These are phyloP conservation scores for Penicillium lagena DNA, from an alignment of 495 filamentous ascomycete species.

Conservation along the genomic window DNA sequence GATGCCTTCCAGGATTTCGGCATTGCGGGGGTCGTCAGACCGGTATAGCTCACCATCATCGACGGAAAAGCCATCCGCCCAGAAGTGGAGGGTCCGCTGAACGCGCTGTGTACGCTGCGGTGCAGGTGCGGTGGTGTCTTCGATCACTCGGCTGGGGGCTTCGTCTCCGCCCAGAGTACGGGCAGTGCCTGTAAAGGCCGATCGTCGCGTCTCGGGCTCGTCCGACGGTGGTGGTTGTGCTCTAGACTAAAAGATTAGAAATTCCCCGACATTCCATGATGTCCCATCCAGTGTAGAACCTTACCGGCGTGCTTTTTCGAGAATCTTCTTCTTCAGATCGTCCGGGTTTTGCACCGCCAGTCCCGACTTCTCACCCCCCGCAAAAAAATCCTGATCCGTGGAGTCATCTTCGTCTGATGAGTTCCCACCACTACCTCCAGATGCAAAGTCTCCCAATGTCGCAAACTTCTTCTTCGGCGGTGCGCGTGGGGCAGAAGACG, in stretches of 20 bases:
- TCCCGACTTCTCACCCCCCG: conserved; percentile 94
- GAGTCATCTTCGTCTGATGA: conserved; percentile 57
- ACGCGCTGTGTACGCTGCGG: conserved; percentile 43
- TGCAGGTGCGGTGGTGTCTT: conserved; percentile 47
- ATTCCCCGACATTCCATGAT: too few species aligned
- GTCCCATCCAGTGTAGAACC: conserved; percentile 2
- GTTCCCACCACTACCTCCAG: conserved; percentile 43
- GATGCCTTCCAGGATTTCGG: conserved; percentile 75
- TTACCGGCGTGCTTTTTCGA: conserved; percentile 77
- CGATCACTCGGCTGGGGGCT: conserved; percentile 64
- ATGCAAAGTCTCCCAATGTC: conserved; percentile 45
- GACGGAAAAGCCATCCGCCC: conserved; percentile 90
- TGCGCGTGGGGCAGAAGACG: conserved; percentile 23
- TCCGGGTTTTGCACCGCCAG: conserved; percentile 88
- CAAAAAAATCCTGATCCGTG: conserved; percentile 75
- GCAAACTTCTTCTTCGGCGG: conserved; percentile 48
- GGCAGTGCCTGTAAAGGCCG: conserved; percentile 73
- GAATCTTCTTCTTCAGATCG: conserved; percentile 67
- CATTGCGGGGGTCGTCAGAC: conserved; percentile 83
- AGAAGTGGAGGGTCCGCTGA: conserved; percentile 76
- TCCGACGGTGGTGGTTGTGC: conserved; percentile 54
- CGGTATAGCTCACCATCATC: conserved; percentile 89
- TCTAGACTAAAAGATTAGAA: conserved; percentile 25
- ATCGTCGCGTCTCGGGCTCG: conserved; percentile 43
- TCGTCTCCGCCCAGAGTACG: conserved; percentile 89